phyloP scores from a whole-genome alignment of 352 stramenopile species.

The Pilasporangium apinafurcum region DNA sequence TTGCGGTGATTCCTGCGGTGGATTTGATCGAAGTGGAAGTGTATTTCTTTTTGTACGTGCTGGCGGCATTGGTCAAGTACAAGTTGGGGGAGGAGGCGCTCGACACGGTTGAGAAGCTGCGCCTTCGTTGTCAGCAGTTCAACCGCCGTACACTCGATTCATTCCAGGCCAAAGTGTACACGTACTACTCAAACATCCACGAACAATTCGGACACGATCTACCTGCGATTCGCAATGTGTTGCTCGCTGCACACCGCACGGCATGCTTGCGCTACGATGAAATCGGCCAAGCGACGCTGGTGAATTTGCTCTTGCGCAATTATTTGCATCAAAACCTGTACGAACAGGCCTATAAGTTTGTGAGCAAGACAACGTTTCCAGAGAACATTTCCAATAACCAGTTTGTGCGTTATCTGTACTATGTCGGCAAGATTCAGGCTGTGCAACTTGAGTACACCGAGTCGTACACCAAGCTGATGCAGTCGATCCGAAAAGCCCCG shows the following conservation, averaged over 20 bases:
- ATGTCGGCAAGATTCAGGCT: constrained; percentile 93
- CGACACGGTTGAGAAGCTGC: constrained; percentile 37
- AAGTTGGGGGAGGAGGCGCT: constrained; percentile 51
- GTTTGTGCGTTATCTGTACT: constrained; percentile 97
- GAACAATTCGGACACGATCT: constrained; percentile 59
- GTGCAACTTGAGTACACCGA: constrained; percentile 97
- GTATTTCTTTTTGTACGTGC: constrained; percentile 75
- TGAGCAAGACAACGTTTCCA: constrained; percentile 85
- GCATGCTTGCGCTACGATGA: constrained; percentile 87
- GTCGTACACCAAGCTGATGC: constrained; percentile 94
- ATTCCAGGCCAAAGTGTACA: constrained; percentile 75
- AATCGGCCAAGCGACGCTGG: constrained; percentile 84
- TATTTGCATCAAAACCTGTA: constrained; percentile 88
- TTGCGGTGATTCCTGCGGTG: constrained; percentile 32
- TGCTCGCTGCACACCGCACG: constrained; percentile 83
- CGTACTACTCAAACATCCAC: constrained; percentile 72
- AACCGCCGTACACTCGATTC: constrained; percentile 76
- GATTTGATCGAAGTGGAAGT: constrained; percentile 85
- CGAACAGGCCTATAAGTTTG: constrained; percentile 91
- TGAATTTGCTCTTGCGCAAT: constrained; percentile 90
- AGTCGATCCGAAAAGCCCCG: constrained; percentile 95
- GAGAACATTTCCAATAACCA: constrained; percentile 97
- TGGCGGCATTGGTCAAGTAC: constrained; percentile 70
- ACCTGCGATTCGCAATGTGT: constrained; percentile 46
- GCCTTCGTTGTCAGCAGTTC: constrained; percentile 64